Evolutionary conservation across 2,329 filamentous ascomycete genomes (phyloP).

Genomic region (Hypoxylon sp.): DNA sequence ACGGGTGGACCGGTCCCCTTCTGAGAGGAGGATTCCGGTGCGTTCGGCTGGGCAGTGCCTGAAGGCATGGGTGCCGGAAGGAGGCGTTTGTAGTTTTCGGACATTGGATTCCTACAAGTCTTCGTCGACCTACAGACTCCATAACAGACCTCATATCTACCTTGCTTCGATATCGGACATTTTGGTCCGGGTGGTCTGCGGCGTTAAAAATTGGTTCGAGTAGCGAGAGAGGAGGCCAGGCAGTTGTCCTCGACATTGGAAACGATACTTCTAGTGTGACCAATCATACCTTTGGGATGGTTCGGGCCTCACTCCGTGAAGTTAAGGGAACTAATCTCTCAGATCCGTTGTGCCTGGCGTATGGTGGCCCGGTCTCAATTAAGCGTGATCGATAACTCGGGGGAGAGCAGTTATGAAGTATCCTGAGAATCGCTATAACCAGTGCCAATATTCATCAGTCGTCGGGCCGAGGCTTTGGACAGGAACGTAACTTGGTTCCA

Average conservation of each 20-base stretch:
- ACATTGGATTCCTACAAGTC: conserved; percentile 42
- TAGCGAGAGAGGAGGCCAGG: conserved; percentile 26
- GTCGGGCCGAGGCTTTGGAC: conserved; percentile 23
- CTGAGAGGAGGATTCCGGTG: conserved; percentile 29
- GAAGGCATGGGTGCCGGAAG: conserved; percentile 43
- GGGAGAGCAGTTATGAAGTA: conserved; percentile 13
- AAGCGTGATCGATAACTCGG: conserved; percentile 35
- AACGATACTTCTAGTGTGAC: conserved; percentile 33
- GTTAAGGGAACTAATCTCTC: conserved; percentile 35
- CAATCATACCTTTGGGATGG: conserved; percentile 41
- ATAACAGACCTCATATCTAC: conserved; percentile 34
- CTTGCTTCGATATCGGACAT: conserved; percentile 36
- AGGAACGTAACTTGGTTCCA: conserved; percentile 23
- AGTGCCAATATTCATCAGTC: conserved; percentile 16
- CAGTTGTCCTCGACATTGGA: conserved; percentile 34
- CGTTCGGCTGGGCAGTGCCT: conserved; percentile 30
- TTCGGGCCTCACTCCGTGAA: conserved; percentile 40
- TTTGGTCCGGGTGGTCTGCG: conserved; percentile 28
- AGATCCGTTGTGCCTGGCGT: conserved; percentile 15
- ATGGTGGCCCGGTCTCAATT: conserved; percentile 30
- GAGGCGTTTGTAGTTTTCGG: conserved; percentile 45
- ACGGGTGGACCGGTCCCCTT: conserved; percentile 38
- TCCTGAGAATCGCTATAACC: conserved; percentile 13
- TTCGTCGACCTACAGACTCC: conserved; percentile 29
- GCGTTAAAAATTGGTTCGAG: conserved; percentile 31